Evolutionary conservation across 371 early-diverging fungal genomes (phyloP).

Genomic region (Mortierella sp.): DNA sequence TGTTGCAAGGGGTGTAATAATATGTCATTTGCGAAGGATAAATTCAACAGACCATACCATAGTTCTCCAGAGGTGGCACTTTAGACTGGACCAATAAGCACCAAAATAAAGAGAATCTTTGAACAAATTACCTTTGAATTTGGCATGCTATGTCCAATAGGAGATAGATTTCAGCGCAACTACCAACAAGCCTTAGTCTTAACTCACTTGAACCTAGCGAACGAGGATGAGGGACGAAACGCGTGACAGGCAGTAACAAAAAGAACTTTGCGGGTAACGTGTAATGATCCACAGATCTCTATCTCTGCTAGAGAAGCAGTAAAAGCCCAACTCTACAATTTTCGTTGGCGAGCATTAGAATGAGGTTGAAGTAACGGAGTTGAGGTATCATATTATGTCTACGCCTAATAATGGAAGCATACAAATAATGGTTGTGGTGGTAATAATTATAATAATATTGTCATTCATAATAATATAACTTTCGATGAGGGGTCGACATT

Average conservation of each 20-base stretch:
- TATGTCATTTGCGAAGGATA: neutral
- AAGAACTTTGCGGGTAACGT: neutral
- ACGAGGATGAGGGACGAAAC: neutral
- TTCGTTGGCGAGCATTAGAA: constrained; percentile 36
- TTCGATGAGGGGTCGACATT: neutral
- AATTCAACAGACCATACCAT: neutral
- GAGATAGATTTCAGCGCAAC: neutral
- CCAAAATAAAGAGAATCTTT: neutral
- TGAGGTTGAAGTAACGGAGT: constrained; percentile 17
- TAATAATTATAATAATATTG: neutral
- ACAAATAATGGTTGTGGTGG: neutral
- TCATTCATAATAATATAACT: neutral
- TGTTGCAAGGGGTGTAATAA: neutral
- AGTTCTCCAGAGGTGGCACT: neutral
- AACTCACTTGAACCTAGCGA: neutral
- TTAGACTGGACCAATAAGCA: neutral
- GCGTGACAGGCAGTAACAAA: constrained; percentile 8
- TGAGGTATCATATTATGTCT: neutral
- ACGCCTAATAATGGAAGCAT: neutral
- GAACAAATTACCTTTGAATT: neutral
- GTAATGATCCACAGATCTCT: constrained; percentile 4
- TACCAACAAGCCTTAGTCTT: neutral
- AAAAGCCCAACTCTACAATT: neutral
- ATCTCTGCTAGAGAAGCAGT: constrained; percentile 28
- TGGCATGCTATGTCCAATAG: neutral